A percentile compares a stretch with the other conserved stretches of the same genome.
Evolutionary conservation across 192 early-diverging fungal species (phyloP).

Genomic region (Entrophospora sp.): DNA sequence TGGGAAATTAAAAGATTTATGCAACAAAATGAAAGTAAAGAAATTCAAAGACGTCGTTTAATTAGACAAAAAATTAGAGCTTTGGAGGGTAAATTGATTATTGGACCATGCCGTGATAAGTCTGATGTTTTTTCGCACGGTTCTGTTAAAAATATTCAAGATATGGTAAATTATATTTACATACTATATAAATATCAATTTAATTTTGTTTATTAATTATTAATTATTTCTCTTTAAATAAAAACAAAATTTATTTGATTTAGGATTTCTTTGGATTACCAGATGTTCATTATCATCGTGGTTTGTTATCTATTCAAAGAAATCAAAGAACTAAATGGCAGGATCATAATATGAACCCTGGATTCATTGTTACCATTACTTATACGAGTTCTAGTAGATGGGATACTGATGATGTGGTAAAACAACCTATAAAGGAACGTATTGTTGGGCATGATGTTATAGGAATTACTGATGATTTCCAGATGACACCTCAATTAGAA

Average conservation of each 20-base stretch:
- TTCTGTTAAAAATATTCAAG: too few species aligned
- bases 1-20: conserved; percentile 43
- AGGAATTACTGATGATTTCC: conserved; percentile 44
- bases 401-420: conserved; percentile 31
- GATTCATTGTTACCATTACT: conserved; percentile 43
- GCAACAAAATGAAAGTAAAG: conserved; percentile 41
- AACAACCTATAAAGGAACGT: conserved; percentile 26
- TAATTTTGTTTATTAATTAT: neutral
- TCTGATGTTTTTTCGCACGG: too few species aligned
- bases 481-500: conserved; percentile 39
- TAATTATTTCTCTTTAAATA: too few species aligned
- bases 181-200: neutral
- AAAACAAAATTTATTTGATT: conserved; percentile 10
- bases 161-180: conserved; percentile 18
- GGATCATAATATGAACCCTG: conserved; percentile 46
- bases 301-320: conserved; percentile 38
- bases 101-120: conserved; percentile 35
- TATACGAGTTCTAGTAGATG: conserved; percentile 8
- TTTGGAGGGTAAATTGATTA: conserved; percentile 49
- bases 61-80: conserved; percentile 46
- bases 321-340: conserved; percentile 35
- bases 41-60: conserved; percentile 37
- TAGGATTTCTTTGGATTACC: too few species aligned
- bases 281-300: conserved; percentile 33
- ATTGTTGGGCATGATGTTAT: conserved; percentile 32